Conservation (phyloP, 495 filamentous ascomycete genomes). For the Podospora appendiculata region DNA sequence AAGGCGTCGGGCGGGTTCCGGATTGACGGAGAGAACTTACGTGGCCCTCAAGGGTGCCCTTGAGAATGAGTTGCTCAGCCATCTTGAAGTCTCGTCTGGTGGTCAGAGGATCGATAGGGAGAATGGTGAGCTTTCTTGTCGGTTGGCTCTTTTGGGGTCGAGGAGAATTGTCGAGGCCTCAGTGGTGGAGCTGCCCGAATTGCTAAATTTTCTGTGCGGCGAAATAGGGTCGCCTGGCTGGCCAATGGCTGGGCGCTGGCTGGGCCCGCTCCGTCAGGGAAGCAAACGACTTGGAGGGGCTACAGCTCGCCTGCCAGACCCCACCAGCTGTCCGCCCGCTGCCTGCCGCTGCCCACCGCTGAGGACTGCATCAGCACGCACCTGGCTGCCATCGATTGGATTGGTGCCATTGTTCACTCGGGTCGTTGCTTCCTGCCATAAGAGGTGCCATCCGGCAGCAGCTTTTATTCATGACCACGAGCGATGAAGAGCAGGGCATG, state of each 20-base stretch:
- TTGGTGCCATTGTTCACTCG: no score
- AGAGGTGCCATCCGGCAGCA: no score
- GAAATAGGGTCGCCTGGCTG: conserved; percentile 18
- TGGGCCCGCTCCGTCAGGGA: no score
- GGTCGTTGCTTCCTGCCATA: no score
- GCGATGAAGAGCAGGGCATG: no score
- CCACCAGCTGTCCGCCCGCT: not conserved
- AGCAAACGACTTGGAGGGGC: not conserved
- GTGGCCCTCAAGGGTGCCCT: conserved; percentile 97
- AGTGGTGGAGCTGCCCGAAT: conserved; percentile 15
- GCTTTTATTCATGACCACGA: no score
- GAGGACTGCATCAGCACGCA: no score
- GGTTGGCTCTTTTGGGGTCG: conserved; percentile 14
- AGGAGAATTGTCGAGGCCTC: conserved; percentile 23
- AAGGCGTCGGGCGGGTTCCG: not conserved
- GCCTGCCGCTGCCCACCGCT: no score
- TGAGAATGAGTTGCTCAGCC: conserved; percentile 94
- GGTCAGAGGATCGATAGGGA: conserved; percentile 23
- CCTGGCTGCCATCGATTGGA: no score
- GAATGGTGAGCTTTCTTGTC: conserved; percentile 25
- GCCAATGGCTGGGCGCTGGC: no score
- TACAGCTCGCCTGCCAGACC: not conserved
- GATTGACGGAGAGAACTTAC: conserved; percentile 30
- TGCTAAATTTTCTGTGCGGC: conserved; percentile 35
- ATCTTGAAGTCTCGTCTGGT: conserved; percentile 46